Conservation (phyloP, 2,329 filamentous ascomycete species). For the Dryadomyces quercus-mongolicae region DNA sequence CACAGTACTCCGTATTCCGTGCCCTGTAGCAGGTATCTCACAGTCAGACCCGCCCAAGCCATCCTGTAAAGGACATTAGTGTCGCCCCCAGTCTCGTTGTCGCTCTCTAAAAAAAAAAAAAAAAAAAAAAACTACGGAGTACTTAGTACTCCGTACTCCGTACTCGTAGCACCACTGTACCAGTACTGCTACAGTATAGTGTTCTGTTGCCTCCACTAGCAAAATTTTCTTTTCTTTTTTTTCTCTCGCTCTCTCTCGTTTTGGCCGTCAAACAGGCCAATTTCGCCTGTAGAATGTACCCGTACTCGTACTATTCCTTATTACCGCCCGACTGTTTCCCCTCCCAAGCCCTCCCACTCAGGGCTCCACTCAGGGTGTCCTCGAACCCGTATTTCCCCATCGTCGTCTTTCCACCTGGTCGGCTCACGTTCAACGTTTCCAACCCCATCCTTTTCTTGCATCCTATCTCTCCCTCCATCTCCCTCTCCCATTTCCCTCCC, state of each 20-base stretch:
- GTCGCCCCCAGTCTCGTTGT: no score
- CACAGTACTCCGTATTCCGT: no score
- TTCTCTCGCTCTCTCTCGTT: neutral
- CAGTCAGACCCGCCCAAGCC: no score
- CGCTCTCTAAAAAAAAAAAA: no score
- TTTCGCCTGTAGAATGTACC: neutral
- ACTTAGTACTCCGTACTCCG: neutral
- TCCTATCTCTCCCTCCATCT: neutral
- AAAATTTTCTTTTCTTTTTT: neutral
- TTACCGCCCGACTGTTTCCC: neutral
- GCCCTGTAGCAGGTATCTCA: no score
- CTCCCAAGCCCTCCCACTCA: neutral
- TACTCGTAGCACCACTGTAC: neutral
- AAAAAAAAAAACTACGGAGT: neutral
- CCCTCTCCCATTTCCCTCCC: neutral
- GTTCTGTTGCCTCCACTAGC: neutral
- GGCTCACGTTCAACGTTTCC: neutral
- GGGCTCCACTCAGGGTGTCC: neutral
- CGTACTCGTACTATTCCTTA: neutral
- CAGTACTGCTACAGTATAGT: neutral
- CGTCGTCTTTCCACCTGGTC: constrained; percentile 1
- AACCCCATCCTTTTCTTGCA: constrained; percentile 3
- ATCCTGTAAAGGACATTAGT: no score
- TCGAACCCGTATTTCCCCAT: constrained; percentile 1
- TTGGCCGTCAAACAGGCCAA: neutral